Conservation (phyloP, 208 protist genomes). For the Crithidia thermophila region DNA sequence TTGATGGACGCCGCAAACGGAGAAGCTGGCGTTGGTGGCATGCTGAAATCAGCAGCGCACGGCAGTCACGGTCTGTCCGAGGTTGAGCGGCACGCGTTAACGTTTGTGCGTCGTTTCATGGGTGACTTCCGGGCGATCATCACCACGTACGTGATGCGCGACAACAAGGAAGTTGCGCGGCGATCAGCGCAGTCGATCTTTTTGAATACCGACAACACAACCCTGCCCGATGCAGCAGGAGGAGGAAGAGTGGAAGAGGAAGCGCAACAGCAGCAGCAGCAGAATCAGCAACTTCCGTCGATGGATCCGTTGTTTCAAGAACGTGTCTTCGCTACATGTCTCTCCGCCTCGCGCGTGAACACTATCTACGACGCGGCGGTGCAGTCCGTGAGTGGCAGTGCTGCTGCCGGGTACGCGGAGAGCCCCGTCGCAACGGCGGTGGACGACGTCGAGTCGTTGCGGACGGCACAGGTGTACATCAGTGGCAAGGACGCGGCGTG, state of each 20-base stretch:
- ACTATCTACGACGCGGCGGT: slow-evolving; percentile 20
- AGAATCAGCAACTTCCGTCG: neutral
- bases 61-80: slow-evolving; percentile 21
- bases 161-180: slow-evolving; percentile 49
- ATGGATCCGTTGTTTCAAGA: slow-evolving; percentile 18
- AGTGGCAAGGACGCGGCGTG: slow-evolving; percentile 73
- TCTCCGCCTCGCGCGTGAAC: slow-evolving; percentile 14
- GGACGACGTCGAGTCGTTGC: slow-evolving; percentile 46
- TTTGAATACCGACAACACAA: neutral
- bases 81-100: slow-evolving; percentile 48
- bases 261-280: neutral
- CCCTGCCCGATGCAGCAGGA: neutral
- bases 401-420: neutral
- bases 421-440: slow-evolving; percentile 8
- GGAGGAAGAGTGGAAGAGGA: neutral
- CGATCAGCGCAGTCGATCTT: slow-evolving; percentile 63
- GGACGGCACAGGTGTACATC: slow-evolving; percentile 55
- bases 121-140: slow-evolving; percentile 44
- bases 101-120: slow-evolving; percentile 47
- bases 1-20: neutral
- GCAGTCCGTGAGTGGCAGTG: neutral
- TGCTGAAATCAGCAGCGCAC: too few species aligned
- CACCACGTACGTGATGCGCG: slow-evolving; percentile 61
- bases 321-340: neutral
- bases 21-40: too few species aligned